These are phyloP conservation scores for Cladosporium sp. DNA, from an alignment of 2,329 filamentous ascomycete species.

Conservation along the genomic window DNA sequence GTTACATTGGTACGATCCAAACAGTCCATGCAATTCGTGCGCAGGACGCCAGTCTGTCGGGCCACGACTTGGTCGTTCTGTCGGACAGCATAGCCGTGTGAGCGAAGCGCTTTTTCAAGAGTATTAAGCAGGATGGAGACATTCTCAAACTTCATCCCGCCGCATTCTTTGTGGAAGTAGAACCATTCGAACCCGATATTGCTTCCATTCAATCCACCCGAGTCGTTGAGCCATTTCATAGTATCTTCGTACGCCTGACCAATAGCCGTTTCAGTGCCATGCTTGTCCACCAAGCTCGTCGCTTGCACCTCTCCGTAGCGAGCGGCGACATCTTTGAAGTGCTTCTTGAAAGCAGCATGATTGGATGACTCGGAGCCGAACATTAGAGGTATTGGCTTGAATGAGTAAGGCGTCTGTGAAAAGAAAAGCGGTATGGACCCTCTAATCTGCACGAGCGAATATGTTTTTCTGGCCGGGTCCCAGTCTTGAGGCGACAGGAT, in stretches of 20 bases:
- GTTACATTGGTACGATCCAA: constrained; percentile 94
- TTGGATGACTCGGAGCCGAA: constrained; percentile 80
- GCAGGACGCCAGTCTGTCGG: constrained; percentile 69
- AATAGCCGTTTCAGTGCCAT: constrained; percentile 73
- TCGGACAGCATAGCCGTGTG: constrained; percentile 66
- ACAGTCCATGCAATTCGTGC: constrained; percentile 99
- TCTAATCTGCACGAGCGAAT: constrained; percentile 82
- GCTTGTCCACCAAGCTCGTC: constrained; percentile 83
- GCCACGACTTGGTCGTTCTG: constrained; percentile 39
- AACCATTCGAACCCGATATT: constrained; percentile 85
- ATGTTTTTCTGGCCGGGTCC: constrained; percentile 58
- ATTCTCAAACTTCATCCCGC: constrained; percentile 97
- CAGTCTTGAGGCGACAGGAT: constrained; percentile 71
- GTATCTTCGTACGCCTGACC: constrained; percentile 72
- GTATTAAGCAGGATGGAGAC: constrained; percentile 73
- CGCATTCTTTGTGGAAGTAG: constrained; percentile 88
- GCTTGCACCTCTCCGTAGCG: constrained; percentile 74
- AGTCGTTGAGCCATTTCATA: constrained; percentile 62
- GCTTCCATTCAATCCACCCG: constrained; percentile 48
- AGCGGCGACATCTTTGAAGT: constrained; percentile 66
- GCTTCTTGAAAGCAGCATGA: constrained; percentile 68
- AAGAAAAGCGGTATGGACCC: constrained; percentile 95
- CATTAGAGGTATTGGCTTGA: constrained; percentile 79
- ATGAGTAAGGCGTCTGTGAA: constrained; percentile 86
- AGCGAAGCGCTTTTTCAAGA: constrained; percentile 63